Evolutionary conservation across 2,329 filamentous ascomycete species (phyloP).

Genomic region (Chaetomiaceae sp.): DNA sequence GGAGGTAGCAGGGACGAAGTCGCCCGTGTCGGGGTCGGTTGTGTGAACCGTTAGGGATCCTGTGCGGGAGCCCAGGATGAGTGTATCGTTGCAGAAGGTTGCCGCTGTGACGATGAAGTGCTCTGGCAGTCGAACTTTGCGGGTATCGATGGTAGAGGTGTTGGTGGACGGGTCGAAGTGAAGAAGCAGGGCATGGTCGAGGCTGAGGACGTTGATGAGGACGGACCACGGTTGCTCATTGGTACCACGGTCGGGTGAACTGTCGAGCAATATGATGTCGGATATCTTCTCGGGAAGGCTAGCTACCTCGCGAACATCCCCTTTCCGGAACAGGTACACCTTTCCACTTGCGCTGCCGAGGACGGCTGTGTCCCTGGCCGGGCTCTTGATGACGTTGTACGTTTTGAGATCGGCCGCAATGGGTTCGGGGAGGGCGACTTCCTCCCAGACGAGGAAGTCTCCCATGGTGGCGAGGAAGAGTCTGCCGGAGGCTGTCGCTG

Average conservation of each 20-base stretch:
- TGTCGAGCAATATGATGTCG: conserved; percentile 43
- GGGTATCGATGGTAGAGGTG: conserved; percentile 26
- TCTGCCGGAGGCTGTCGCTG: conserved; percentile 57
- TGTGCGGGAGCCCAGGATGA: conserved; percentile 52
- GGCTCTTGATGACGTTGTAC: conserved; percentile 45
- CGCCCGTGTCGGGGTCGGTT: conserved; percentile 7
- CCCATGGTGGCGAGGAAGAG: conserved; percentile 46
- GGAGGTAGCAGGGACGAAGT: conserved; percentile 30
- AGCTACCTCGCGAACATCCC: conserved; percentile 33
- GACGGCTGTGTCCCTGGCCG: conserved; percentile 38
- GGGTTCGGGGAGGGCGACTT: conserved; percentile 35
- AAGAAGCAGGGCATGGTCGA: conserved; percentile 41
- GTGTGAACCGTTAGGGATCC: conserved; percentile 44
- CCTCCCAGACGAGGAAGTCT: conserved; percentile 38
- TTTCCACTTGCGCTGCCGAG: conserved; percentile 47
- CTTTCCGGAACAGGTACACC: conserved; percentile 41
- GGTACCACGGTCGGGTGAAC: background rate
- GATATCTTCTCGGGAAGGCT: conserved; percentile 46
- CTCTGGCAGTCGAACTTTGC: conserved; percentile 38
- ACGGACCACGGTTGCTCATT: conserved; percentile 26
- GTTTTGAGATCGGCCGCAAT: conserved; percentile 38
- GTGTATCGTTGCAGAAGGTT: conserved; percentile 35
- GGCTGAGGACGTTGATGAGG: conserved; percentile 45
- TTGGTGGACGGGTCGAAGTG: conserved; percentile 33
- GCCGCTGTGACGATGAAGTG: conserved; percentile 49